Percentiles rank a stretch among this genome's conserved stretches.
These are phyloP conservation scores for Candida takata DNA, from an alignment of 805 yeast genomes.

Conservation along the genomic window DNA sequence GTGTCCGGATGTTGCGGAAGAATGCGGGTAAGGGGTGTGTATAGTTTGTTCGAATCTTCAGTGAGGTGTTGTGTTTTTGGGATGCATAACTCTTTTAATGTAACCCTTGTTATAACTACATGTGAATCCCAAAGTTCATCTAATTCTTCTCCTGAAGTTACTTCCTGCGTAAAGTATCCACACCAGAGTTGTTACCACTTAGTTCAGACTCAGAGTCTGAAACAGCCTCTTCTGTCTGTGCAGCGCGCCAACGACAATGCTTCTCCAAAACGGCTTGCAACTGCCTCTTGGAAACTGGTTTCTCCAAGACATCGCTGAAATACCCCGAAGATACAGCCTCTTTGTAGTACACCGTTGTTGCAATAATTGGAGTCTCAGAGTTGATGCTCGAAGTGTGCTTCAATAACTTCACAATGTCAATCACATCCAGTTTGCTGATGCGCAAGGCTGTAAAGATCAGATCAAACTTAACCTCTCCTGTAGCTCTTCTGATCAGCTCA, in stretches of 20 bases:
- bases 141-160: no score
- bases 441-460: conserved; percentile 70
- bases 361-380: conserved; percentile 68
- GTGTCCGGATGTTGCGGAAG: not conserved
- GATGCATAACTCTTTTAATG: not conserved
- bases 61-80: no score
- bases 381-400: conserved; percentile 74
- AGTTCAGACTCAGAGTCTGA: conserved; percentile 21
- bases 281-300: conserved; percentile 41
- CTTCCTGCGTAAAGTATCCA: conserved; percentile 1
- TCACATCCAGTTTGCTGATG: conserved; percentile 58
- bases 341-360: conserved; percentile 61
- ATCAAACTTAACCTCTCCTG: conserved; percentile 81
- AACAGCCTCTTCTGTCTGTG: conserved; percentile 22
- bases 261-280: conserved; percentile 17
- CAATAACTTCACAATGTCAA: conserved; percentile 72
- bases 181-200: conserved; percentile 1
- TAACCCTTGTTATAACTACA: no score
- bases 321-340: conserved; percentile 45
- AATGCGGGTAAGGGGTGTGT: no score
- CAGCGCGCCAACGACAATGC: conserved; percentile 21
- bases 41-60: no score
- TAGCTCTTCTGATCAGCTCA: conserved; percentile 72
- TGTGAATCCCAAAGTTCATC: no score
- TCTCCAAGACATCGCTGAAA: conserved; percentile 68